Evolutionary conservation across 306 rosid genomes (phyloP).

Genomic region (Trifolium dubium): DNA sequence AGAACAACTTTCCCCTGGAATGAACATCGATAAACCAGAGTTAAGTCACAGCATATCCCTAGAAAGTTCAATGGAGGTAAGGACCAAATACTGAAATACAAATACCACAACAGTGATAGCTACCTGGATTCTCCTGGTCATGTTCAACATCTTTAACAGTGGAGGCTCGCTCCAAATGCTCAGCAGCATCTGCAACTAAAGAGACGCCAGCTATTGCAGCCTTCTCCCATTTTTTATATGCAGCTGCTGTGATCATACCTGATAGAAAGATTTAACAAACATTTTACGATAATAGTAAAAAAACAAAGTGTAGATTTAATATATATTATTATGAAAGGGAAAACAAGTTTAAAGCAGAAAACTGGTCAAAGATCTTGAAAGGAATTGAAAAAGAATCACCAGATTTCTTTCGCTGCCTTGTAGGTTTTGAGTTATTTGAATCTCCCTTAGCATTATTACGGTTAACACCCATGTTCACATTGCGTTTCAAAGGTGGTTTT

Average conservation of each 20-base stretch:
- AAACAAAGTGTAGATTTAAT: conserved; percentile 4
- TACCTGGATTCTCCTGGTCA: conserved; percentile 65
- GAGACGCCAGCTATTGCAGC: conserved; percentile 99
- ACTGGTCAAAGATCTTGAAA: conserved; percentile 23
- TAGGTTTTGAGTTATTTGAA: conserved; percentile 69
- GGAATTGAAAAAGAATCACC: conserved; percentile 56
- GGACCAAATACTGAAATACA: conserved; percentile 4
- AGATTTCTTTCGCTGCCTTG: conserved; percentile 83
- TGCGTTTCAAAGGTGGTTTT: conserved; percentile 76
- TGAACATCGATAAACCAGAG: conserved; percentile 29
- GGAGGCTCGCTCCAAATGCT: conserved; percentile 84
- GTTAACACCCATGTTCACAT: conserved; percentile 65
- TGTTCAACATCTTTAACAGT: conserved; percentile 62
- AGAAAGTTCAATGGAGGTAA: conserved; percentile 29
- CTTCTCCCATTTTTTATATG: conserved; percentile 96
- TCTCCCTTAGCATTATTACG: conserved; percentile 79
- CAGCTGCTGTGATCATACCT: conserved; percentile 71
- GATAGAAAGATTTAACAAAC: conserved; percentile 32
- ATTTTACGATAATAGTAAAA: conserved; percentile 4
- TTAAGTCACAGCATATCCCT: conserved; percentile 35
- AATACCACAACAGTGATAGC: conserved; percentile 34
- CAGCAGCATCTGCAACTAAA: conserved; percentile 99
- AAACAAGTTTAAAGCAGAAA: conserved; percentile 30
- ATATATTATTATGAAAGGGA: conserved; percentile 18
- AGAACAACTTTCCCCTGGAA: conserved; percentile 65